These are phyloP conservation scores for Cladophialophora immunda DNA, from an alignment of 2,329 filamentous ascomycete genomes.

Conservation along the genomic window DNA sequence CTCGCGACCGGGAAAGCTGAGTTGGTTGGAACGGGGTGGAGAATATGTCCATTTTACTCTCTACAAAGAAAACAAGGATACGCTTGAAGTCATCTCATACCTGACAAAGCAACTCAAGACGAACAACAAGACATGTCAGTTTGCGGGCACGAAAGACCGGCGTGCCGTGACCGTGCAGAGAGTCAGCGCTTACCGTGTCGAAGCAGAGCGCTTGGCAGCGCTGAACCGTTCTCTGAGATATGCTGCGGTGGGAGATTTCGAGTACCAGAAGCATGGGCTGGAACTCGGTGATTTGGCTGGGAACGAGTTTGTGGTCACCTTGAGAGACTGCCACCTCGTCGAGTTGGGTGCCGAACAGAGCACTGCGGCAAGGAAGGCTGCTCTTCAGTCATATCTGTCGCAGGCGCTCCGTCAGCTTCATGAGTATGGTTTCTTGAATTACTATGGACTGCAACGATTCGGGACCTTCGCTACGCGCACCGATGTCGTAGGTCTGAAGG, in stretches of 20 bases:
- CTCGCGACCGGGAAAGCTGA: slow-evolving; percentile 54
- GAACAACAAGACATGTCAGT: slow-evolving; percentile 73
- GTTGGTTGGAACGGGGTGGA: slow-evolving; percentile 74
- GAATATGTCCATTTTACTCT: slow-evolving; percentile 89
- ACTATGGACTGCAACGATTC: slow-evolving; percentile 97
- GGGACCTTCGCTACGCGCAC: slow-evolving; percentile 88
- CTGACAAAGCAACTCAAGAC: slow-evolving; percentile 77
- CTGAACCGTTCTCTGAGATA: slow-evolving; percentile 70
- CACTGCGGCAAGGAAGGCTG: slow-evolving; percentile 47
- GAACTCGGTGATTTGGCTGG: slow-evolving; percentile 84
- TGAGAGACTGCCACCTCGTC: slow-evolving; percentile 76
- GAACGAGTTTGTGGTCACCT: slow-evolving; percentile 91
- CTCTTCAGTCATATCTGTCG: slow-evolving; percentile 61
- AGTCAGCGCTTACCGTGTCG: slow-evolving; percentile 71
- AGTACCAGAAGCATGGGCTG: slow-evolving; percentile 75
- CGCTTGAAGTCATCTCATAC: slow-evolving; percentile 86
- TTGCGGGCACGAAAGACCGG: slow-evolving; percentile 91
- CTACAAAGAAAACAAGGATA: slow-evolving; percentile 97
- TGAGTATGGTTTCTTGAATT: slow-evolving; percentile 89
- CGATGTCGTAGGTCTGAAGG: slow-evolving; percentile 82
- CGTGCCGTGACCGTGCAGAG: slow-evolving; percentile 86
- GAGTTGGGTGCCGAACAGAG: slow-evolving; percentile 48
- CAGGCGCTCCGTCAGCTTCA: slow-evolving; percentile 72
- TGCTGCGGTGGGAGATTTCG: slow-evolving; percentile 78
- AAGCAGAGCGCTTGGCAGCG: slow-evolving; percentile 69